Percentiles rank a stretch among this genome's conserved stretches.
These are phyloP conservation scores for Grammothele lineata DNA, from an alignment of 768 basidiomycete genomes.

Conservation along the genomic window DNA sequence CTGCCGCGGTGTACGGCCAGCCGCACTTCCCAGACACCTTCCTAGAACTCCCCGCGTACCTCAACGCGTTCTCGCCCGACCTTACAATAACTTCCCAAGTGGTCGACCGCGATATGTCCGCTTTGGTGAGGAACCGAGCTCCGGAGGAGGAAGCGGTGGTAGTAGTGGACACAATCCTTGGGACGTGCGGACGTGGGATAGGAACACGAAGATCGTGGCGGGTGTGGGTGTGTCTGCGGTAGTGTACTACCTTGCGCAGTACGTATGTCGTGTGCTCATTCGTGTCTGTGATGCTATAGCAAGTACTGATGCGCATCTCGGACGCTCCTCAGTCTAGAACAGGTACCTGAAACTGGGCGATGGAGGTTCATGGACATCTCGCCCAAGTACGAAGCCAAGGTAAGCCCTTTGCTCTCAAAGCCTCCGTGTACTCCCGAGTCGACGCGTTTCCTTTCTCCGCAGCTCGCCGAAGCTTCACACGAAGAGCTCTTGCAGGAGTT, in stretches of 20 bases:
- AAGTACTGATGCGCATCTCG: background rate
- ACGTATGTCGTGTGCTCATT: conserved; percentile 12
- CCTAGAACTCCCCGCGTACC: too few species aligned
- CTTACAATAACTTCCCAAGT: too few species aligned
- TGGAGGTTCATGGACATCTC: conserved; percentile 85
- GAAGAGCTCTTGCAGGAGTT: conserved; percentile 50
- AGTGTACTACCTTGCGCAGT: conserved; percentile 30
- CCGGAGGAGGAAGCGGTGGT: background rate
- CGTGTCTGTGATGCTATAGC: background rate
- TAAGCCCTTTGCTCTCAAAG: conserved; percentile 16
- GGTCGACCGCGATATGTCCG: conserved; percentile 18
- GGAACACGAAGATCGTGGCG: conserved; percentile 12
- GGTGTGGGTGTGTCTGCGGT: conserved; percentile 12
- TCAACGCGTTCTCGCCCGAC: too few species aligned
- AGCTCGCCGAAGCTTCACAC: conserved; percentile 42
- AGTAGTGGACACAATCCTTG: conserved; percentile 6
- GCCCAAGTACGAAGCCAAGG: conserved; percentile 51
- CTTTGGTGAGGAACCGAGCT: conserved; percentile 10
- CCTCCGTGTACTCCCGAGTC: background rate
- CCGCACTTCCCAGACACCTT: too few species aligned
- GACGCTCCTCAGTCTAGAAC: conserved; percentile 59
- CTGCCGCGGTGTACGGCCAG: too few species aligned
- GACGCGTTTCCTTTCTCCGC: background rate
- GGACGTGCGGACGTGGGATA: conserved; percentile 15
- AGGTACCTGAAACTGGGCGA: conserved; percentile 81